These are phyloP conservation scores for Mollisia scopiformis DNA, from an alignment of 2,329 filamentous ascomycete species.

Conservation along the genomic window DNA sequence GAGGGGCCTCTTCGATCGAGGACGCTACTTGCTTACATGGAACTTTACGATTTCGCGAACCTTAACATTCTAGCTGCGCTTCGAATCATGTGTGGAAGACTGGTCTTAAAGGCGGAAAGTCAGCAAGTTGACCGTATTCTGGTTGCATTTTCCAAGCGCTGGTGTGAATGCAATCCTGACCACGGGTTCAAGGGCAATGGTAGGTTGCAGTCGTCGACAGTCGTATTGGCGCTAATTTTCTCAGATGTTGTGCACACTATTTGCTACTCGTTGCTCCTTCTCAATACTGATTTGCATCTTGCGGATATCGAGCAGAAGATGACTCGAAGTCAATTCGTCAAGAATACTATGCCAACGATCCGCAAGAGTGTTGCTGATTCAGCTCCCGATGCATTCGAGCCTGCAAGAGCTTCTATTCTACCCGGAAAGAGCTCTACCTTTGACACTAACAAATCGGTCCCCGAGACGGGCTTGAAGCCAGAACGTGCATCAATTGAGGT, in stretches of 20 bases:
- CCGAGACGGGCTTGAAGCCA: constrained; percentile 20
- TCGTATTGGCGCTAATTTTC: constrained; percentile 4
- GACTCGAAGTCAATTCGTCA: constrained; percentile 92
- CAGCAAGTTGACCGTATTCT: constrained; percentile 96
- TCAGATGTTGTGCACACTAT: constrained; percentile 94
- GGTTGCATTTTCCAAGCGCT: constrained; percentile 84
- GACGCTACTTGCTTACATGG: constrained; percentile 80
- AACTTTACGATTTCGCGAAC: constrained; percentile 83
- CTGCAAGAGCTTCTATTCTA: constrained; percentile 52
- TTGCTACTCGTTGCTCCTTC: constrained; percentile 90
- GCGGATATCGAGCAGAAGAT: constrained; percentile 97
- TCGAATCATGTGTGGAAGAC: constrained; percentile 77
- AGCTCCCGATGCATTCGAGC: constrained; percentile 67
- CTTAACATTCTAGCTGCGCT: constrained; percentile 80
- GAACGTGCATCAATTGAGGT: constrained; percentile 36
- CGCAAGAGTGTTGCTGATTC: constrained; percentile 74
- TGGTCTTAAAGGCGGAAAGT: constrained; percentile 87
- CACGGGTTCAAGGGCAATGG: constrained; percentile 91
- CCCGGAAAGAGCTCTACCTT: constrained; percentile 40
- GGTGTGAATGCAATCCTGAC: constrained; percentile 90
- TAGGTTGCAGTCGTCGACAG: constrained; percentile 46
- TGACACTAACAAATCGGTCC: constrained; percentile 16
- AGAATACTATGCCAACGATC: constrained; percentile 93
- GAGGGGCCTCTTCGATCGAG: constrained; percentile 61
- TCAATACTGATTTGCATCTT: constrained; percentile 95